Evolutionary conservation across 2,329 filamentous ascomycete species (phyloP), one percentile per base, ranked within the genome.

Genomic region (Neonectria punicea): DNA sequence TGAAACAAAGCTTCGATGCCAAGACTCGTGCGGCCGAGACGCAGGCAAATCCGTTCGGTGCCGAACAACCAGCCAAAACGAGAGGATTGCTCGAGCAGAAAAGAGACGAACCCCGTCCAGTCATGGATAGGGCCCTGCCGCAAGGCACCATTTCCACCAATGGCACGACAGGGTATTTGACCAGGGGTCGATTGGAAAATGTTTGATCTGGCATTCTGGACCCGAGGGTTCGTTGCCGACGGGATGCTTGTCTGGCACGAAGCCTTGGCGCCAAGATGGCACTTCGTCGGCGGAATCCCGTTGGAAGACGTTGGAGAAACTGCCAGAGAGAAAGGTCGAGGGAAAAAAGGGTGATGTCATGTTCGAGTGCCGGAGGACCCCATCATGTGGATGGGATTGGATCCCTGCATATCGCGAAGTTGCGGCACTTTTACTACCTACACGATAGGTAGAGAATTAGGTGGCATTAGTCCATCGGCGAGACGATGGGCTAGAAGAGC

Each of bases 11-110:
- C 67, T 66, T 63, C 39, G 39, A 58, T 46, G 70, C 70, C 70
- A 73, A 73, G 70, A 70, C 65, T 18, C 49, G 58, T 36, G 67
- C 70, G 67, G 73, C 70, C 71, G 73, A 73, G 69, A 67, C 55
- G 44, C 56, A 46, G 30, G 56, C 50, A 60, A 49, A 65, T 44
- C 53, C 25, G 47, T 1, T 50, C 11, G 14, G 25, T 50, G 20
- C 44, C 16, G 39, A 18, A 50, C 46, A 54, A 55, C 44, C 43
- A 54, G n/a, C 50, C 51, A 32, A 55, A 53, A 39, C 36, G 47
- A 41, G 47, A 49, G 32, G n/a, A 43, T 11, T 18, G 53, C 46
- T 55, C 41, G 47, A 22, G 53, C 14, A 58, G 11, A 20, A 46
- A 36, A 57, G 28, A 28, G 6, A 10, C 9, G 16, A 58, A 18